Conservation (phyloP, 2,329 filamentous ascomycete species). For the Sporothrix luriei region DNA sequence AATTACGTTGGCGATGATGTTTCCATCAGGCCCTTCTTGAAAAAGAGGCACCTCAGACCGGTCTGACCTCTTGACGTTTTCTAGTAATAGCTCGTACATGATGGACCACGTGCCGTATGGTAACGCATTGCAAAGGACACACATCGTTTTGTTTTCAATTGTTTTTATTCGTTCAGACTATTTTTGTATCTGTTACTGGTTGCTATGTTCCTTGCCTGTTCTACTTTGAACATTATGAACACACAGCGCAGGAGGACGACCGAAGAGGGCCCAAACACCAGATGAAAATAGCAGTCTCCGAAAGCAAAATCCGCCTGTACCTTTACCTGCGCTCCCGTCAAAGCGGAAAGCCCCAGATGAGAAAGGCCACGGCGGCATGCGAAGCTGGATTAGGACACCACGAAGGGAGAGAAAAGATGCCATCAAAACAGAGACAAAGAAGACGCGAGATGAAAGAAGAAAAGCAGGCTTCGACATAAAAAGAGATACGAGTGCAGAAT, state of each 20-base stretch:
- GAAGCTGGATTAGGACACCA: background rate
- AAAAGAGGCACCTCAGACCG: background rate
- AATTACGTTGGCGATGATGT: background rate
- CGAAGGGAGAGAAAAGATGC: background rate
- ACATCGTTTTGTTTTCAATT: background rate
- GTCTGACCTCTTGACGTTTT: background rate
- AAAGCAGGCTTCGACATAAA: background rate
- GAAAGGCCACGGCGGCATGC: background rate
- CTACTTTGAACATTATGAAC: background rate
- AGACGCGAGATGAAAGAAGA: background rate
- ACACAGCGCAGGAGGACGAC: background rate
- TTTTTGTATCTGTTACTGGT: conserved; percentile 1
- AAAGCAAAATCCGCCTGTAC: conserved; percentile 52
- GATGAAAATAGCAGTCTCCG: conserved; percentile 49
- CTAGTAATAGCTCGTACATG: background rate
- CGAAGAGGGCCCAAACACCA: conserved; percentile 26
- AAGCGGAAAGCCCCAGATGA: background rate
- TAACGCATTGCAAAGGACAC: too few species aligned
- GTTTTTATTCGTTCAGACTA: conserved; percentile 21
- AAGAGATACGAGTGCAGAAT: background rate
- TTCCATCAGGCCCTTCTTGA: background rate
- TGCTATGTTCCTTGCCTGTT: background rate
- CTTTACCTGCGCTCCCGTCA: background rate
- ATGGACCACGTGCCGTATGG: background rate
- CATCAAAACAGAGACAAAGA: background rate